Percentiles rank a stretch among this genome's conserved stretches.
phyloP scores from a whole-genome alignment of 805 yeast genomes.

The Monosporozyma yasuniensis region DNA sequence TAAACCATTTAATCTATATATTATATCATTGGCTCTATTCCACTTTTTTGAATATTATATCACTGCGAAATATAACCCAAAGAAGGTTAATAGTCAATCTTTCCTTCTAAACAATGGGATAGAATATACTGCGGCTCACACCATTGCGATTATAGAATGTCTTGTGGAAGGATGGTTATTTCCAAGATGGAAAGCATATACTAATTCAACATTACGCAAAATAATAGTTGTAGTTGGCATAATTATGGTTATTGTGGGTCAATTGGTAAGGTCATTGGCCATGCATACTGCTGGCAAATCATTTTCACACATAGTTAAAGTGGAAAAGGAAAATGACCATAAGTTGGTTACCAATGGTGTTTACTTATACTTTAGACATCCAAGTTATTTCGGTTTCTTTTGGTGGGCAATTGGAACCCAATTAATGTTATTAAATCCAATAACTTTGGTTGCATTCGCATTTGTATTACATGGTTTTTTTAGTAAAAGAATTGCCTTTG shows the following conservation, averaged over 20 bases:
- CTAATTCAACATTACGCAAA: background rate
- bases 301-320: constrained; percentile 72
- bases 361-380: constrained; percentile 66
- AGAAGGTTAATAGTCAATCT: constrained; percentile 60
- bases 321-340: constrained; percentile 46
- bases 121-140: constrained; percentile 50
- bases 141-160: constrained; percentile 44
- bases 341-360: constrained; percentile 64
- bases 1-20: constrained; percentile 38
- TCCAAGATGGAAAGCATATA: constrained; percentile 30
- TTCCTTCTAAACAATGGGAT: constrained; percentile 57
- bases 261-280: constrained; percentile 57
- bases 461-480: constrained; percentile 64
- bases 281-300: constrained; percentile 85
- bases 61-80: constrained; percentile 66
- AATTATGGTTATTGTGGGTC: constrained; percentile 47
- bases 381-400: constrained; percentile 84
- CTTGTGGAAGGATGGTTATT: constrained; percentile 34
- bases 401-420: constrained; percentile 92
- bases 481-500: constrained; percentile 52
- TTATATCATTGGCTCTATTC: constrained; percentile 48
- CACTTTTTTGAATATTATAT: constrained; percentile 76
- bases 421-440: constrained; percentile 55
- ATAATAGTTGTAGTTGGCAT: constrained; percentile 36
- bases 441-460: constrained; percentile 47